Evolutionary conservation across 2,329 filamentous ascomycete species (phyloP).

Genomic region (Sporothrix phasma): DNA sequence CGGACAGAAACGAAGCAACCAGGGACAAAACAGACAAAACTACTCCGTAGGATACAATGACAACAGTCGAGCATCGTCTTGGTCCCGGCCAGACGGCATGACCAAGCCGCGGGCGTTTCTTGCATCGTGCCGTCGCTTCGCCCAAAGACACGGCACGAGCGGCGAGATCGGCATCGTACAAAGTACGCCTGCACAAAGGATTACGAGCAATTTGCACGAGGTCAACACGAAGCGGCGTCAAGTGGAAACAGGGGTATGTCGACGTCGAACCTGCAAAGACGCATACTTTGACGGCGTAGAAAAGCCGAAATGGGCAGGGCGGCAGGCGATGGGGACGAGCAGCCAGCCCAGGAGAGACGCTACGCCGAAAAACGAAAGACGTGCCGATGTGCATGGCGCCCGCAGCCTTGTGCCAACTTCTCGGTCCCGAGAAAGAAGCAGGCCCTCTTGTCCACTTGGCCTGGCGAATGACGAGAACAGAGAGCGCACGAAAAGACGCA

Average conservation of each 20-base stretch:
- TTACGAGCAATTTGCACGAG: no score
- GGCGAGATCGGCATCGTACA: background rate
- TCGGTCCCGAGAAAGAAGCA: background rate
- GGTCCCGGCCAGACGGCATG: background rate
- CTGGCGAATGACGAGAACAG: background rate
- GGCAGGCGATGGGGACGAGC: no score
- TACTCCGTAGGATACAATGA: no score
- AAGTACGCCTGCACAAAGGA: no score
- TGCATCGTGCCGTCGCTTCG: background rate
- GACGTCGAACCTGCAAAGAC: no score
- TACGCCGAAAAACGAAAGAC: background rate
- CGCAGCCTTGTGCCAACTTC: background rate
- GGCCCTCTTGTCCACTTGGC: background rate
- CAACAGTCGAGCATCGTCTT: no score
- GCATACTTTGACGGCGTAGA: no score
- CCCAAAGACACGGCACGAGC: background rate
- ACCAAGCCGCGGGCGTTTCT: background rate
- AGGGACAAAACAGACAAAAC: no score
- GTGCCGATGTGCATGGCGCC: background rate
- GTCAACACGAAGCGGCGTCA: background rate
- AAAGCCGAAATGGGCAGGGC: no score
- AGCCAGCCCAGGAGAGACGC: background rate
- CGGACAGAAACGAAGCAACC: no score
- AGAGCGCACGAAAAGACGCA: background rate
- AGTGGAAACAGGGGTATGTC: no score